Conservation (phyloP, 2,329 filamentous ascomycete genomes). For the Colletotrichum tofieldiae region DNA sequence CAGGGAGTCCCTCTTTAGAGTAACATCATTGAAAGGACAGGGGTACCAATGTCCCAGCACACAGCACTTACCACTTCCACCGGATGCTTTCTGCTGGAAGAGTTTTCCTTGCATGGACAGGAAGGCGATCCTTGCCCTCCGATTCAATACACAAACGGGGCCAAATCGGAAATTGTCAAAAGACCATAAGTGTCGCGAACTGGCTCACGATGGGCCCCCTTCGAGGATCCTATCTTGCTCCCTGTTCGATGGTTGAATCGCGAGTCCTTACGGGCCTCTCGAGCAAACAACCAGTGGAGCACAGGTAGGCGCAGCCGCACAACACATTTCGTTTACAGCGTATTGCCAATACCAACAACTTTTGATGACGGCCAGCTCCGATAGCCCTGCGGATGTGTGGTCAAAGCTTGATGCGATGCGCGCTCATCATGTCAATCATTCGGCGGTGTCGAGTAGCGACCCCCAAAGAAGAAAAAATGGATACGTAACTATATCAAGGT, state of each 20-base stretch:
- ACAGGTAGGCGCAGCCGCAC: neutral
- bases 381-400: conserved; percentile 10
- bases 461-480: neutral
- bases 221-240: conserved; percentile 6
- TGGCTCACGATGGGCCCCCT: neutral
- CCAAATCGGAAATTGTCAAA: conserved; percentile 34
- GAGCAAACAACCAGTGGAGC: neutral
- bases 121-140: conserved; percentile 24
- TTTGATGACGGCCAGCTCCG: conserved; percentile 27
- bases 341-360: conserved; percentile 18
- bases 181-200: conserved; percentile 15
- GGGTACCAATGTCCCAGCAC: conserved; percentile 13
- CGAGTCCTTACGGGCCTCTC: neutral
- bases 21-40: conserved; percentile 23
- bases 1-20: conserved; percentile 22
- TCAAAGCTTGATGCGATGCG: conserved; percentile 29
- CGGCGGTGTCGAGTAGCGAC: conserved; percentile 13
- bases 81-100: conserved; percentile 8
- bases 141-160: conserved; percentile 19
- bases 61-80: conserved; percentile 7
- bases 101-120: conserved; percentile 14
- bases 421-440: conserved; percentile 6
- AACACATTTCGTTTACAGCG: neutral
- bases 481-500: conserved; percentile 26
- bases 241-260: conserved; percentile 5